These are phyloP conservation scores for Diaporthe eres DNA, from an alignment of 2,329 filamentous ascomycete genomes.

Conservation along the genomic window DNA sequence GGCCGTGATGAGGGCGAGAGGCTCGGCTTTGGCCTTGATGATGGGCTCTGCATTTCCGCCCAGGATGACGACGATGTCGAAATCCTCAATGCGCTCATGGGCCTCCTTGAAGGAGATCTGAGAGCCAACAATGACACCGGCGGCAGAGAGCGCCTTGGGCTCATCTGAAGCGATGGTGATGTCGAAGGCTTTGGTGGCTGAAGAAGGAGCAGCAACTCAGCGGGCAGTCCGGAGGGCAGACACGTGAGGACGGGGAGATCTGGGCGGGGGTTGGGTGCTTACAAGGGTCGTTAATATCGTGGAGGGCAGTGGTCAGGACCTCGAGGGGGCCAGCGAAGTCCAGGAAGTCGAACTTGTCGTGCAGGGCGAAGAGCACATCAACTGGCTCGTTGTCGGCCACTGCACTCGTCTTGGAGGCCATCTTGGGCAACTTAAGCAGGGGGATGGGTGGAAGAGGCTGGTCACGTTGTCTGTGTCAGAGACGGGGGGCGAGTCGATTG, in stretches of 20 bases:
- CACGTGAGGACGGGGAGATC: conserved; percentile 25
- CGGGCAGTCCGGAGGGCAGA: conserved; percentile 1
- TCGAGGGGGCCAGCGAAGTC: conserved; percentile 71
- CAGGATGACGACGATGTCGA: conserved; percentile 83
- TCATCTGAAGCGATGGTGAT: conserved; percentile 68
- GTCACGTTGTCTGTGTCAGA: conserved; percentile 29
- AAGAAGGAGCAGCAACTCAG: conserved; percentile 29
- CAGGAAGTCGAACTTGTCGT: conserved; percentile 71
- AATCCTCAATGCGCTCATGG: conserved; percentile 79
- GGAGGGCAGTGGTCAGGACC: conserved; percentile 64
- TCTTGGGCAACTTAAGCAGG: conserved; percentile 57
- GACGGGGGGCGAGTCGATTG: conserved; percentile 35
- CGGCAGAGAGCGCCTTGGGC: conserved; percentile 67
- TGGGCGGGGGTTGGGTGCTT: conserved; percentile 41
- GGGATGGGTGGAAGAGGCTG: conserved; percentile 15
- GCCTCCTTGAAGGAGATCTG: conserved; percentile 86
- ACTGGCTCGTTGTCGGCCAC: conserved; percentile 70
- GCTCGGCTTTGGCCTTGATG: conserved; percentile 77
- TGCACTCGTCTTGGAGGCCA: conserved; percentile 72
- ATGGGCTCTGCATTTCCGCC: conserved; percentile 77
- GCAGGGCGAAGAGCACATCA: conserved; percentile 72
- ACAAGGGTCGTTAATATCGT: conserved; percentile 68
- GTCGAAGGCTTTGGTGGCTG: conserved; percentile 71
- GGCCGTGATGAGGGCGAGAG: conserved; percentile 79
- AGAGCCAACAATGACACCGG: conserved; percentile 79